Evolutionary conservation across 1,284 basidiomycete genomes (phyloP).

Genomic region (Ceratobasidium sp.): DNA sequence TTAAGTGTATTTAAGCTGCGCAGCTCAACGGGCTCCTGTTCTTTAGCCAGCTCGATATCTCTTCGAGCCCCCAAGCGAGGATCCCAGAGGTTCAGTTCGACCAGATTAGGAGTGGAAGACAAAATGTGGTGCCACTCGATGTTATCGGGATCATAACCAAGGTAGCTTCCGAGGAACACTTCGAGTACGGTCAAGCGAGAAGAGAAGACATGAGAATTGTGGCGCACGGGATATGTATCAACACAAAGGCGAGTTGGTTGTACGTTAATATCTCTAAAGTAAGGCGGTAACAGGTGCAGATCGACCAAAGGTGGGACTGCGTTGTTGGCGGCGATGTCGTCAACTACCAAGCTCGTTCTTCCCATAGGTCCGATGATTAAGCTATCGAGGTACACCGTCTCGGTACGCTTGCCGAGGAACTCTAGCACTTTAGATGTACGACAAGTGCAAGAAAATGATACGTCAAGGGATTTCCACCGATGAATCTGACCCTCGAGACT

Average conservation of each 20-base stretch:
- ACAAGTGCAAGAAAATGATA: background rate
- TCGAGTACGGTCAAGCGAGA: background rate
- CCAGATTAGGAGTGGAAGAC: slow-evolving; percentile 3
- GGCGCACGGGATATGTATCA: background rate
- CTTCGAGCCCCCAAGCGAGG: background rate
- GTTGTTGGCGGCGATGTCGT: background rate
- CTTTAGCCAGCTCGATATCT: background rate
- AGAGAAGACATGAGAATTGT: background rate
- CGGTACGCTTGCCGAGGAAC: background rate
- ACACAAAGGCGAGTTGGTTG: slow-evolving; percentile 7
- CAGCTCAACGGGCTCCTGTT: background rate
- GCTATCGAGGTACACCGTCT: background rate
- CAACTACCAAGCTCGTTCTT: background rate
- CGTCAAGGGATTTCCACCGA: background rate
- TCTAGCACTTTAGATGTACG: background rate
- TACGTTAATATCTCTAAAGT: slow-evolving; percentile 6
- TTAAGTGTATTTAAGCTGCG: background rate
- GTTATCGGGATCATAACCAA: background rate
- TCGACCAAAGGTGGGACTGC: background rate
- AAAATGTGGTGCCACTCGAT: slow-evolving; percentile 7
- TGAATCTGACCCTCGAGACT: background rate
- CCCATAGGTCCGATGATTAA: slow-evolving; percentile 8
- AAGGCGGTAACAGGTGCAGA: background rate
- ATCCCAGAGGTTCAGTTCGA: slow-evolving; percentile 1
- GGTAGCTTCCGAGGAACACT: background rate